These are phyloP conservation scores for Lipomyces yamadae DNA, from an alignment of 805 yeast genomes.

Conservation along the genomic window DNA sequence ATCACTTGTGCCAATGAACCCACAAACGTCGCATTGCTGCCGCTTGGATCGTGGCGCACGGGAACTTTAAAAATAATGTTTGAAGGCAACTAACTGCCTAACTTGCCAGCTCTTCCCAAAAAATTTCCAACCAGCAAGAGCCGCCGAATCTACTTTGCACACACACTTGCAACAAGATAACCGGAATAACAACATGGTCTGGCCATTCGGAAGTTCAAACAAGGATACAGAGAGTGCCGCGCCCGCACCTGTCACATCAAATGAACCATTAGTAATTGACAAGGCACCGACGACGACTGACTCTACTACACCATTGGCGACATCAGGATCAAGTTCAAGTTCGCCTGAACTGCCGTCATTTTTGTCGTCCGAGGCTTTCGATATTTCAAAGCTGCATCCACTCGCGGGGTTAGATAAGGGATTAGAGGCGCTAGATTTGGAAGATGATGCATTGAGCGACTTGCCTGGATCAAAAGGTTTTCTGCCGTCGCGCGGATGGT, in stretches of 20 bases:
- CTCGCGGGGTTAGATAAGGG: slow-evolving; percentile 39
- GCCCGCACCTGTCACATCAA: not conserved
- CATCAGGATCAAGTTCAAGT: not conserved
- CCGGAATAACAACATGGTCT: slow-evolving; percentile 17
- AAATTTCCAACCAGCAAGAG: not conserved
- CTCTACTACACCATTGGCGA: not conserved
- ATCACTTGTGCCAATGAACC: not conserved
- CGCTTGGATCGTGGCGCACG: not conserved
- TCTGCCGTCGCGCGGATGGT: slow-evolving; percentile 96
- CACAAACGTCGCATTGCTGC: not conserved
- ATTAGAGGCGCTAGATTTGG: slow-evolving; percentile 86
- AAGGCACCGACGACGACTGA: slow-evolving; percentile 1
- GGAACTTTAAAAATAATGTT: not conserved
- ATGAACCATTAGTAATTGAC: not conserved
- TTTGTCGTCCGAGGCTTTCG: slow-evolving; percentile 25
- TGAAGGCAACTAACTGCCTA: not conserved
- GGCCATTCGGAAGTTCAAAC: slow-evolving; percentile 23
- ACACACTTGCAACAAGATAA: not conserved
- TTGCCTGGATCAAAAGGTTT: slow-evolving; percentile 88
- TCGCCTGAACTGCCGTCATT: slow-evolving; percentile 23
- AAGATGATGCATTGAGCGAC: slow-evolving; percentile 75
- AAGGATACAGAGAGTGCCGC: not conserved
- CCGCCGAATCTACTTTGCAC: not conserved
- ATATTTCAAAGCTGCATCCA: slow-evolving; percentile 37
- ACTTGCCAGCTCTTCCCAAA: not conserved